Evolutionary conservation across 352 stramenopile genomes (phyloP), one percentile per base, ranked within the genome.

Genomic region (Discostella stelligera): DNA sequence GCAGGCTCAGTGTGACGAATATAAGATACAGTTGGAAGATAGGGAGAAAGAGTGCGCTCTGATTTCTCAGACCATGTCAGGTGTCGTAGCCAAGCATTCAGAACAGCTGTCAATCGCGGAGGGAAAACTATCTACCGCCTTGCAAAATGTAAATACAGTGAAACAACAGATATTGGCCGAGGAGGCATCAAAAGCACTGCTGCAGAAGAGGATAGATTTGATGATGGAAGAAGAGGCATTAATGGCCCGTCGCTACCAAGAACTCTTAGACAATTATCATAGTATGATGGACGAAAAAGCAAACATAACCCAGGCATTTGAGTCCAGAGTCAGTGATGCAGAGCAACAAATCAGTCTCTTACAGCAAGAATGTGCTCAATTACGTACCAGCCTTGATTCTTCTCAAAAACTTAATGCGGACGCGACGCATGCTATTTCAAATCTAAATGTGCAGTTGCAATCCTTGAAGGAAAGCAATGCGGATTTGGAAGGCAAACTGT

Each of bases 61-160:
- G 18, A 39, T 71, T 23, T 53, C 49, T 11, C 16, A 60, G 41
- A 49, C 54, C 18, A 61, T 30, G 21, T 78, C 67, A 14, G 55
- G 78, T 64, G 68, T 27, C 32, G 58, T 67, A 30, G 23, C 71
- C 25, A 77, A 67, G 39, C 77, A 74, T 59, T 52, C 37, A 39
- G 52, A 84, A 46, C 53, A 77, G 8, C 60, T 84, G 21, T 77
- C 73, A 10, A 67, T 66, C 44, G 44, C 74, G 39, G 32, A 80
- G 66, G 46, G 49, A n/a, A 66, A 84, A 14, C 41, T 83, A 41
- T 72, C 69, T 41, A 53, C 64, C 14, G 62, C 63, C 3, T 71
- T 78, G 14, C 30, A 78, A 61, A 27, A 46, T 21, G 53, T 23
- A 11, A 49, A 53, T 9, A 32, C 41, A 44, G 58, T 25, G 23